Percentiles rank a stretch among this genome's conserved stretches.
phyloP scores from a whole-genome alignment of 148 eudicot genomes.

The Fagopyrum esculentum region DNA sequence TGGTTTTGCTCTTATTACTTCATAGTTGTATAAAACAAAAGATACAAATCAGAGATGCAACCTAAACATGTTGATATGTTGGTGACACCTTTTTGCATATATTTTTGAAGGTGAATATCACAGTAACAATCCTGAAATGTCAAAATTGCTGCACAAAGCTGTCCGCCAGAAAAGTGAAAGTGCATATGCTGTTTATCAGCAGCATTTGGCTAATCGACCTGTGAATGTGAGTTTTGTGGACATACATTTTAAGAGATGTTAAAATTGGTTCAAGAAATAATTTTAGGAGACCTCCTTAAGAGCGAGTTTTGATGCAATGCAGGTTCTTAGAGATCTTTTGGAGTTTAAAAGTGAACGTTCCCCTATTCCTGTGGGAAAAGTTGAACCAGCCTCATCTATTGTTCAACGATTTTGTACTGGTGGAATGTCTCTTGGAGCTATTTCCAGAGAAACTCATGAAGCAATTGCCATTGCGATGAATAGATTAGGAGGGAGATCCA shows the following conservation, averaged over 20 bases:
- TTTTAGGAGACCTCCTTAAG: conserved; percentile 6
- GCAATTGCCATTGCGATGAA: conserved; percentile 99
- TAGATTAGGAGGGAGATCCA: conserved; percentile 94
- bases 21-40: not conserved
- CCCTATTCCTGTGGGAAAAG: conserved; percentile 94
- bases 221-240: conserved; percentile 64
- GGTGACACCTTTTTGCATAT: conserved; percentile 12
- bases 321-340: conserved; percentile 95
- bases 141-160: conserved; percentile 96
- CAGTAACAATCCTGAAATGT: conserved; percentile 96
- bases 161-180: conserved; percentile 92
- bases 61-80: not conserved
- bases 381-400: conserved; percentile 87
- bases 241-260: not conserved
- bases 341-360: conserved; percentile 85
- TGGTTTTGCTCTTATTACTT: not conserved
- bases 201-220: conserved; percentile 95
- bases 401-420: conserved; percentile 97
- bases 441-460: conserved; percentile 98
- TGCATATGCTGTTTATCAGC: conserved; percentile 94
- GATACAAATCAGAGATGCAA: not conserved
- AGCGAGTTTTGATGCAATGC: conserved; percentile 11
- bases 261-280: not conserved
- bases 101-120: conserved; percentile 73
- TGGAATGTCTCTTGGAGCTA: conserved; percentile 99